Conservation (phyloP, 306 rosid species). For the Cucumis melo region DNA sequence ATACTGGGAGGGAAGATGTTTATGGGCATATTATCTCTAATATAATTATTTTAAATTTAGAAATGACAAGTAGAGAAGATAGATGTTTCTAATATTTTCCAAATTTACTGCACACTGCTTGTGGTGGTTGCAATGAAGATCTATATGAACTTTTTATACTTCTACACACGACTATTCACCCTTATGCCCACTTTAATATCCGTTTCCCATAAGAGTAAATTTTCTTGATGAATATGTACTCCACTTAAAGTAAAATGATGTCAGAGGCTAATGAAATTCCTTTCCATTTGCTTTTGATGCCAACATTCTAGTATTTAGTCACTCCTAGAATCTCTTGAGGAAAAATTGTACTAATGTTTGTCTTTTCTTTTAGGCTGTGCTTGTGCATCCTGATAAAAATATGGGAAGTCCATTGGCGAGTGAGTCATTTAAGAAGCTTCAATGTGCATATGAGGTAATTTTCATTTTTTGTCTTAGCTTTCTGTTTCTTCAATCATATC, state of each 20-base stretch:
- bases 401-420: slow-evolving; percentile 88
- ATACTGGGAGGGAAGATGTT: neutral
- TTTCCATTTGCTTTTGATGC: neutral
- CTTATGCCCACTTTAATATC: neutral
- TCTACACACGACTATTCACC: neutral
- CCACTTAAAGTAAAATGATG: neutral
- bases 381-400: slow-evolving; percentile 97
- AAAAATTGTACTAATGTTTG: neutral
- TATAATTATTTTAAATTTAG: neutral
- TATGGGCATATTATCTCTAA: neutral
- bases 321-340: neutral
- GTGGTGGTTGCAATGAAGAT: neutral
- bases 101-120: neutral
- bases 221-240: neutral
- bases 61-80: neutral
- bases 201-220: neutral
- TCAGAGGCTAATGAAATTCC: neutral
- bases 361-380: slow-evolving; percentile 61
- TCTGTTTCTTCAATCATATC: slow-evolving; percentile 1
- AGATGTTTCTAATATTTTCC: neutral
- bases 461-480: neutral
- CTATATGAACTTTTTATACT: neutral
- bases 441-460: slow-evolving; percentile 91
- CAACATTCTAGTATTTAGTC: neutral
- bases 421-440: slow-evolving; percentile 87